phyloP scores from a whole-genome alignment of 2,329 filamentous ascomycete genomes.

The Pseudopithomyces chartarum region DNA sequence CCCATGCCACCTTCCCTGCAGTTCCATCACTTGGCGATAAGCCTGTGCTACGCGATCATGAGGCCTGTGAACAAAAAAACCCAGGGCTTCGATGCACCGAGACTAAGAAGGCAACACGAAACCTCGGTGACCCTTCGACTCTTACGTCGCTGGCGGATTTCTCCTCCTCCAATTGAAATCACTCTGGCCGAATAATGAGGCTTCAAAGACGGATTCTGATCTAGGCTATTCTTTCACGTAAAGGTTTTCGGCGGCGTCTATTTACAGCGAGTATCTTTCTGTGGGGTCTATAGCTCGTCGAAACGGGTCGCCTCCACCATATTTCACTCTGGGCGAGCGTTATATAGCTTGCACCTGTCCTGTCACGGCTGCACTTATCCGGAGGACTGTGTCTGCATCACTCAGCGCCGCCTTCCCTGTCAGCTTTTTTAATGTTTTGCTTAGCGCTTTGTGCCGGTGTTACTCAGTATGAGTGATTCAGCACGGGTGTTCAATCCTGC shows the following conservation, averaged over 20 bases:
- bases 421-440: conserved; percentile 24
- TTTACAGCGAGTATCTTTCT: conserved; percentile 1
- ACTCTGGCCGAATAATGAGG: conserved; percentile 30
- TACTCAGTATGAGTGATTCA: conserved; percentile 21
- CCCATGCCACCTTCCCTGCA: conserved; percentile 11
- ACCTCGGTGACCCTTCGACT: conserved; percentile 27
- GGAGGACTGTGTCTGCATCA: conserved; percentile 11
- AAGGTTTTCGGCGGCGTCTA: conserved; percentile 2
- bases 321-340: conserved; percentile 2
- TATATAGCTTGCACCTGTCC: conserved; percentile 17
- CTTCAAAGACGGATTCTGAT: conserved; percentile 26
- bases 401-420: conserved; percentile 13
- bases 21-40: conserved; percentile 42
- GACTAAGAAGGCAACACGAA: conserved; percentile 28
- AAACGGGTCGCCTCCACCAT: not conserved
- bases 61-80: conserved; percentile 27
- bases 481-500: conserved; percentile 31
- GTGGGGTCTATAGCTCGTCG: conserved; percentile 8
- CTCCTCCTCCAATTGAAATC: conserved; percentile 20
- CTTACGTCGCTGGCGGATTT: conserved; percentile 19
- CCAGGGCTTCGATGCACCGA: conserved; percentile 31
- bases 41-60: conserved; percentile 34
- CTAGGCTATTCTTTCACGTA: conserved; percentile 7
- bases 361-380: conserved; percentile 23
- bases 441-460: conserved; percentile 18